phyloP scores from a whole-genome alignment of 2,329 filamentous ascomycete genomes.

The Diaporthe citriasiana region DNA sequence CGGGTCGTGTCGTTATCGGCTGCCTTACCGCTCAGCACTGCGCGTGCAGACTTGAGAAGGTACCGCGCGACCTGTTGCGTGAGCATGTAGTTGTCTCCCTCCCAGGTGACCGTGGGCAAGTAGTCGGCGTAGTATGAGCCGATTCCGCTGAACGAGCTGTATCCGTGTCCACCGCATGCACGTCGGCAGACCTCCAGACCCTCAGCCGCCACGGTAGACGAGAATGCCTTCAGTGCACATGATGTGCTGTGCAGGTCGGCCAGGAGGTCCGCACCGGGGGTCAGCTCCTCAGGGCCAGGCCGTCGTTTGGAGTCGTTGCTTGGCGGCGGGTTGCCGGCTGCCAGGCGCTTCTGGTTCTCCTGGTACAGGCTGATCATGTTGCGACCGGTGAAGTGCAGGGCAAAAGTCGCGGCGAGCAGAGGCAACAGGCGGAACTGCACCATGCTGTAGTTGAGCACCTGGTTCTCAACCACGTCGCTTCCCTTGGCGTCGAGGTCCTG shows the following conservation, averaged over 20 bases:
- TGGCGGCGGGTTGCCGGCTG: slow-evolving; percentile 52
- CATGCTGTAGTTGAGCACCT: slow-evolving; percentile 86
- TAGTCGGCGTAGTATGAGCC: slow-evolving; percentile 83
- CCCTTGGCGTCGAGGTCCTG: slow-evolving; percentile 76
- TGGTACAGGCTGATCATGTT: slow-evolving; percentile 82
- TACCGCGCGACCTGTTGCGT: slow-evolving; percentile 85
- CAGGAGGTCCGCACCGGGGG: slow-evolving; percentile 75
- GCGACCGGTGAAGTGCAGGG: slow-evolving; percentile 84
- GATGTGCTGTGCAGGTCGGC: slow-evolving; percentile 84
- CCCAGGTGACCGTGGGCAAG: slow-evolving; percentile 78
- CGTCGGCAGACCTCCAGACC: slow-evolving; percentile 81
- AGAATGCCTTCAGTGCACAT: slow-evolving; percentile 81
- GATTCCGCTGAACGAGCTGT: slow-evolving; percentile 82
- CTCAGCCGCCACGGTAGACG: slow-evolving; percentile 79
- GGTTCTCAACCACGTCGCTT: slow-evolving; percentile 72
- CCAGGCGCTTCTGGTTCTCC: slow-evolving; percentile 79
- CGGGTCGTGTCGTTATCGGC: slow-evolving; percentile 74
- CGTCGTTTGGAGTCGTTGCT: slow-evolving; percentile 60
- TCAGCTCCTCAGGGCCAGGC: slow-evolving; percentile 77
- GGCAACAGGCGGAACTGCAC: slow-evolving; percentile 82
- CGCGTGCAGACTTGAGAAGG: slow-evolving; percentile 80
- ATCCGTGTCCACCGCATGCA: slow-evolving; percentile 84
- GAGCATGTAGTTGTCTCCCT: slow-evolving; percentile 87
- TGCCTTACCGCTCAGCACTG: slow-evolving; percentile 75
- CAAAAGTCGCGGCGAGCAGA: slow-evolving; percentile 80